A percentile compares a stretch with the other conserved stretches of the same genome.
Evolutionary conservation across 371 early-diverging fungal genomes (phyloP).

Genomic region (Syncephalis plumigaleata): DNA sequence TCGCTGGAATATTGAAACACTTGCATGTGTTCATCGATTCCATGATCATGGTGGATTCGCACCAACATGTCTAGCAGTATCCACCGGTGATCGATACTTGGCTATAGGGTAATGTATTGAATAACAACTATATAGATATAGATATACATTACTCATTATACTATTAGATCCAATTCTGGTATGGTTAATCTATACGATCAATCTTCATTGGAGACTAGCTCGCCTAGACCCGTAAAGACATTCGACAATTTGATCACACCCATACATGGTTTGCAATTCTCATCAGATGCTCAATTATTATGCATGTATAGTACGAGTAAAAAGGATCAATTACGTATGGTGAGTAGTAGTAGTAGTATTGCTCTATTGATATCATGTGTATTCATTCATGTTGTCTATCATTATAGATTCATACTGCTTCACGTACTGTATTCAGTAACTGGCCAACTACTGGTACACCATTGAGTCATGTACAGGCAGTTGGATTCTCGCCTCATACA

Average conservation of each 20-base stretch:
- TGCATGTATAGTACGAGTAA: conserved; percentile 47
- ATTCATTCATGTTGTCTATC: too few species aligned
- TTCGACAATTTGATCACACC: conserved; percentile 71
- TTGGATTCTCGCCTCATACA: conserved; percentile 74
- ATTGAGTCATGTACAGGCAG: conserved; percentile 46
- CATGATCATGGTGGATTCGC: conserved; percentile 66
- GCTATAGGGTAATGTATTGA: conserved; percentile 52
- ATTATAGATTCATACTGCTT: conserved; percentile 42
- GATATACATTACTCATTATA: conserved; percentile 1
- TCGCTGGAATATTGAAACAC: conserved; percentile 45
- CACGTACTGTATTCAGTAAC: conserved; percentile 63
- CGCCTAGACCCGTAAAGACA: conserved; percentile 54
- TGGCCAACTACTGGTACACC: conserved; percentile 82
- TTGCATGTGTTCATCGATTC: conserved; percentile 54
- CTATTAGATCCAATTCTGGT: conserved; percentile 49
- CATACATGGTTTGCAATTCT: conserved; percentile 51
- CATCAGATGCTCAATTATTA: conserved; percentile 67
- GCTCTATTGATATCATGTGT: not conserved
- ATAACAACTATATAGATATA: not conserved
- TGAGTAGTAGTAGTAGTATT: conserved; percentile 1
- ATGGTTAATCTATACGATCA: conserved; percentile 75
- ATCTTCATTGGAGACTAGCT: conserved; percentile 16
- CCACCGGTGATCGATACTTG: conserved; percentile 50
- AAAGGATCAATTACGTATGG: conserved; percentile 56
- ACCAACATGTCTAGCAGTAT: conserved; percentile 46